Percentiles rank a stretch among this genome's conserved stretches.
These are phyloP conservation scores for Aspergillus ostianus DNA, from an alignment of 495 filamentous ascomycete genomes.

Conservation along the genomic window DNA sequence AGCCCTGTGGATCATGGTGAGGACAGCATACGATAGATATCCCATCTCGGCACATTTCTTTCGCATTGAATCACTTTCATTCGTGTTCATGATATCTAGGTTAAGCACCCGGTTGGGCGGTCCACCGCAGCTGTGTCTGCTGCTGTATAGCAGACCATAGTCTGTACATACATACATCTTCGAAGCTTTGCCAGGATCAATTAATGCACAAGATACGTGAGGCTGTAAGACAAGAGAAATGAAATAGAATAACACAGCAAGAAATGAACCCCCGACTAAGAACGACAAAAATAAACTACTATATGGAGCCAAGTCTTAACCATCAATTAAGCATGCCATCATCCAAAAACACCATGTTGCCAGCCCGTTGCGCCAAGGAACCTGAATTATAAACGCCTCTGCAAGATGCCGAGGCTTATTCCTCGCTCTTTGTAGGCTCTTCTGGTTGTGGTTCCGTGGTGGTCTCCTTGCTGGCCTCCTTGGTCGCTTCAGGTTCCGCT, in stretches of 20 bases:
- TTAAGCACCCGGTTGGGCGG: background rate
- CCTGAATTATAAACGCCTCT: conserved; percentile 21
- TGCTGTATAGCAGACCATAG: no score
- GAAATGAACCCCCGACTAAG: background rate
- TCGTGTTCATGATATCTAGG: background rate
- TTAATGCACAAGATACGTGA: conserved; percentile 2
- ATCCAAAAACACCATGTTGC: conserved; percentile 45
- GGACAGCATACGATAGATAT: no score
- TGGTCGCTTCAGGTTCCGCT: conserved; percentile 20
- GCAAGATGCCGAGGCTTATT: conserved; percentile 21
- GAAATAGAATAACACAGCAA: conserved; percentile 6
- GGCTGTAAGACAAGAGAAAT: conserved; percentile 2
- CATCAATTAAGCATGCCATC: conserved; percentile 26
- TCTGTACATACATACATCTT: background rate
- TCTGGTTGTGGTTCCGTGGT: conserved; percentile 23
- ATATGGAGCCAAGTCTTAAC: conserved; percentile 15
- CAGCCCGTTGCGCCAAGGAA: conserved; percentile 42
- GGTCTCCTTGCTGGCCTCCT: conserved; percentile 22
- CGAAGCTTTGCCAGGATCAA: background rate
- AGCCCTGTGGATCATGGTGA: no score
- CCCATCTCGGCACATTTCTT: no score
- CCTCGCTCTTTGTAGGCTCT: conserved; percentile 33
- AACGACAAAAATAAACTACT: background rate
- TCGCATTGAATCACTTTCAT: background rate
- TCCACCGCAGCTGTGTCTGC: no score